Base-by-base conservation (phyloP, 108 stramenopile genomes). In the Nitzschia sp. region DNA sequence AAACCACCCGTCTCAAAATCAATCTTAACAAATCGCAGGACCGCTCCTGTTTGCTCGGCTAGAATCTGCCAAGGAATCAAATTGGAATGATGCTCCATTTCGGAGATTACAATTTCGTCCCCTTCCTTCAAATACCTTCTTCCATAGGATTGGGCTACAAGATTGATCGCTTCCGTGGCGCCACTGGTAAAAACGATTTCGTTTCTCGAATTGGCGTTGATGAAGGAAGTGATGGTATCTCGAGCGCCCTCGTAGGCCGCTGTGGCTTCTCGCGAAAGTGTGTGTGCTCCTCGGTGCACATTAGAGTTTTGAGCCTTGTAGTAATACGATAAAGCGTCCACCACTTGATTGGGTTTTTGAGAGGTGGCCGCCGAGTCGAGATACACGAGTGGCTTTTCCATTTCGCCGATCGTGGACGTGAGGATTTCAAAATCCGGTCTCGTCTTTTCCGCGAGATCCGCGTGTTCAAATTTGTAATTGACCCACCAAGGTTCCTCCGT, bases 351-450 rank as follows among this genome's bases (percentile, higher is more conserved):
- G 5, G 98, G 98, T 76, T 96, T 98, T 73, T 98, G 98, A 1
- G 96, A 96, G n/a, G 95, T 96, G 26, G 98, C 98, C 6, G 91
- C 96, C 15, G 91, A 94, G 70, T 98, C 98, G 4, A 98, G 83
- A 77, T 97, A 98, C 22, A 97, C 71, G 23, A 98, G 69, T 47
- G 82, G 84, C 52, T 80, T 83, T n/a, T 75, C 54, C 2, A 53
- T 38, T 30, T 68, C 64, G 21, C 66, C 65, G 25, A 76, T 66
- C 0, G 27, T 60, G 8, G 63, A 69, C 8, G 61, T 63, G 8
- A 85, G 69, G 71, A 85, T 81, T 25, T 71, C 45, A 62, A 85
- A 85, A 32, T 85, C 80, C 15, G 68, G 52, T 47, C 80, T 74
- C 23, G 54, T 57, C 41, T 54, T 31, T 45, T 68, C 61, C n/a